A percentile compares a stretch with the other conserved stretches of the same genome.
phyloP scores from a whole-genome alignment of 208 protist genomes.

The Crithidia mellificae region DNA sequence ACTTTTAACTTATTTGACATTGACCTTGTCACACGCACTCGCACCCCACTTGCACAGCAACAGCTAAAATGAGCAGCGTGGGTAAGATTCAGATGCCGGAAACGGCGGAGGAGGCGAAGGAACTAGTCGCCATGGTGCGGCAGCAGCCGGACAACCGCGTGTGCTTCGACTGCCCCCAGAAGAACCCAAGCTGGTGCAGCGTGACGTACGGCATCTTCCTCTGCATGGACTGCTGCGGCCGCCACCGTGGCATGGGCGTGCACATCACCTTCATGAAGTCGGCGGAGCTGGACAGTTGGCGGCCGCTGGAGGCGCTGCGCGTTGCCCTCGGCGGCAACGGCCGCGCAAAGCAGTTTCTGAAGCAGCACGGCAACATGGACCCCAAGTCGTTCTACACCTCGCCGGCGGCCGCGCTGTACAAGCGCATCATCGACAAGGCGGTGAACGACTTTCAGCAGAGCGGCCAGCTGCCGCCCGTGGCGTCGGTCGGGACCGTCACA shows the following conservation, averaged over 20 bases:
- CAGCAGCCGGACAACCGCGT: slow-evolving; percentile 79
- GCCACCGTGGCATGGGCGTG: slow-evolving; percentile 94
- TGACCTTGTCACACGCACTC: no score
- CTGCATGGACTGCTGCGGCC: slow-evolving; percentile 96
- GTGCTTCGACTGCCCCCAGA: slow-evolving; percentile 97
- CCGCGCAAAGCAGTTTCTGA: slow-evolving; percentile 73
- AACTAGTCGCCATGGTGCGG: slow-evolving; percentile 59
- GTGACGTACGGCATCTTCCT: slow-evolving; percentile 96
- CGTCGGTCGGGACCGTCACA: not conserved
- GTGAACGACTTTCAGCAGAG: slow-evolving; percentile 51
- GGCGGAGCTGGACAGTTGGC: slow-evolving; percentile 91
- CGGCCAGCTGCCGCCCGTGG: slow-evolving; percentile 14
- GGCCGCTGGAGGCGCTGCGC: slow-evolving; percentile 69
- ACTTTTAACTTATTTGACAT: no score
- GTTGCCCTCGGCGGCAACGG: slow-evolving; percentile 93
- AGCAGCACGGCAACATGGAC: slow-evolving; percentile 79
- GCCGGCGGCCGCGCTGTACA: slow-evolving; percentile 63
- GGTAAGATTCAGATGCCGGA: slow-evolving; percentile 38
- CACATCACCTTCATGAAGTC: slow-evolving; percentile 97
- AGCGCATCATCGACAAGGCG: slow-evolving; percentile 64
- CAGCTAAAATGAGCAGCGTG: slow-evolving; percentile 16
- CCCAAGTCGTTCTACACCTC: slow-evolving; percentile 71
- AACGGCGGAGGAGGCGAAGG: slow-evolving; percentile 79
- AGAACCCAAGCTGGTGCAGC: slow-evolving; percentile 96
- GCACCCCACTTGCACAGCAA: not conserved